Evolutionary conservation across 805 yeast genomes (phyloP).

Genomic region (Crinitomyces ghanaensis): DNA sequence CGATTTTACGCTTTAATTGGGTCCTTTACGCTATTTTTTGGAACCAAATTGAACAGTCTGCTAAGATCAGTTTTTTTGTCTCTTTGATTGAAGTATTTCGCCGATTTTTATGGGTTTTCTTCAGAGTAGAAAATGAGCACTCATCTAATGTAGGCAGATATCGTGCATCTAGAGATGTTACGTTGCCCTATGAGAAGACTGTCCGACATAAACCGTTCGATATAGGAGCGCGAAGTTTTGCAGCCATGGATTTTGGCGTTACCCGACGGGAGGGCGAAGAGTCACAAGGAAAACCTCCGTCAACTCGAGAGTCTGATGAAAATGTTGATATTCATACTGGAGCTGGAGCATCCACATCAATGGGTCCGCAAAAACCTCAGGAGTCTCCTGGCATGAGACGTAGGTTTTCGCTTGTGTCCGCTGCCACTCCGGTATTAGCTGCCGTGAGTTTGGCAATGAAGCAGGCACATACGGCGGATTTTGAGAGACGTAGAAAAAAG

Average conservation of each 20-base stretch:
- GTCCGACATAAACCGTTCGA: too few relatives aligned
- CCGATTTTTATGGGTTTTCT: conserved; percentile 79
- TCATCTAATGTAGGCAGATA: conserved; percentile 76
- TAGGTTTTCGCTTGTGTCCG: conserved; percentile 11
- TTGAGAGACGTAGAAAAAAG: conserved; percentile 17
- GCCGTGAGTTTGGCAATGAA: conserved; percentile 16
- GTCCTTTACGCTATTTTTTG: conserved; percentile 74
- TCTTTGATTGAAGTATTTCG: conserved; percentile 75
- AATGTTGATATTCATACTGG: too few relatives aligned
- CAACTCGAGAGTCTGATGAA: neutral
- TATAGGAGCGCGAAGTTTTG: too few relatives aligned
- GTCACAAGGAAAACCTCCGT: too few relatives aligned
- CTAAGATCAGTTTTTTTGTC: conserved; percentile 69
- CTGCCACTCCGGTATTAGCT: conserved; percentile 18
- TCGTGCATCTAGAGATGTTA: conserved; percentile 79
- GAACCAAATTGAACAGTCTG: conserved; percentile 72
- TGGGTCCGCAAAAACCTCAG: neutral
- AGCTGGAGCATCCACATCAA: too few relatives aligned
- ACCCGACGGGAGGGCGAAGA: too few relatives aligned
- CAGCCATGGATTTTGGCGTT: too few relatives aligned
- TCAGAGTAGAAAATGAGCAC: conserved; percentile 95
- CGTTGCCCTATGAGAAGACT: conserved; percentile 83
- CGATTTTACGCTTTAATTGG: conserved; percentile 81
- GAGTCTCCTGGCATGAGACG: conserved; percentile 4
- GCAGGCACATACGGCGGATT: conserved; percentile 21